Percentiles rank a stretch among this genome's conserved stretches.
These are phyloP conservation scores for Periconia sp. DNA, from an alignment of 2,329 filamentous ascomycete species.

Conservation along the genomic window DNA sequence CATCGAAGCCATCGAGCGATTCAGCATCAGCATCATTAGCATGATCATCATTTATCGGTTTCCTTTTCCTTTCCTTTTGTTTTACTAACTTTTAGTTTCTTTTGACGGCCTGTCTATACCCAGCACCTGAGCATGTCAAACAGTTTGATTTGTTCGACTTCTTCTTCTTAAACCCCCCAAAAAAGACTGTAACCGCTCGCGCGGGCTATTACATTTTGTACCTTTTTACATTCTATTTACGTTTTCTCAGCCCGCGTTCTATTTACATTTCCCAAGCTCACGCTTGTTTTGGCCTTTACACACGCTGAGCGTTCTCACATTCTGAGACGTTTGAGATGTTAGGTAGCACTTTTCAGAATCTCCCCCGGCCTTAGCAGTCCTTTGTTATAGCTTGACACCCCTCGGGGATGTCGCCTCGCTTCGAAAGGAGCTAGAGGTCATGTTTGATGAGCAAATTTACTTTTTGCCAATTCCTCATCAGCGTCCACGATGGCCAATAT, in stretches of 20 bases:
- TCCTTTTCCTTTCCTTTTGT: conserved; percentile 17
- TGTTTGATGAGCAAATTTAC: conserved; percentile 18
- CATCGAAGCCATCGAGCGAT: conserved; percentile 20
- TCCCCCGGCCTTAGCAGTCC: no score
- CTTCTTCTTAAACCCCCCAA: conserved; percentile 24
- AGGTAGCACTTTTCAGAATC: background rate
- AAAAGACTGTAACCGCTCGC: conserved; percentile 51
- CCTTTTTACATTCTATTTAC: conserved; percentile 4
- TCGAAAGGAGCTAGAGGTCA: conserved; percentile 9
- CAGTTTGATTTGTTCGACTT: conserved; percentile 11
- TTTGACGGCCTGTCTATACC: conserved; percentile 41
- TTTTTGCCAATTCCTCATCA: conserved; percentile 1
- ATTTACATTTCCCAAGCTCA: background rate
- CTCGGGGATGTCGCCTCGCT: conserved; percentile 5
- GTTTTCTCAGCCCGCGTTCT: background rate
- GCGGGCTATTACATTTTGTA: conserved; percentile 44
- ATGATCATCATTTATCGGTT: conserved; percentile 24
- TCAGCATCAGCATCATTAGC: conserved; percentile 40
- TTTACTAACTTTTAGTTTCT: conserved; percentile 18
- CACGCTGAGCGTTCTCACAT: background rate
- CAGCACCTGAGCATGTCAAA: conserved; percentile 22
- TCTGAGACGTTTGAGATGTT: background rate
- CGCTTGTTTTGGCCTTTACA: background rate
- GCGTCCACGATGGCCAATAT: background rate
- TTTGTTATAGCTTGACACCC: background rate